Percentiles rank a stretch among this genome's conserved stretches.
Conservation (phyloP, 202 grass and related monocot genomes). For the Cymbopogon flexuosus region DNA sequence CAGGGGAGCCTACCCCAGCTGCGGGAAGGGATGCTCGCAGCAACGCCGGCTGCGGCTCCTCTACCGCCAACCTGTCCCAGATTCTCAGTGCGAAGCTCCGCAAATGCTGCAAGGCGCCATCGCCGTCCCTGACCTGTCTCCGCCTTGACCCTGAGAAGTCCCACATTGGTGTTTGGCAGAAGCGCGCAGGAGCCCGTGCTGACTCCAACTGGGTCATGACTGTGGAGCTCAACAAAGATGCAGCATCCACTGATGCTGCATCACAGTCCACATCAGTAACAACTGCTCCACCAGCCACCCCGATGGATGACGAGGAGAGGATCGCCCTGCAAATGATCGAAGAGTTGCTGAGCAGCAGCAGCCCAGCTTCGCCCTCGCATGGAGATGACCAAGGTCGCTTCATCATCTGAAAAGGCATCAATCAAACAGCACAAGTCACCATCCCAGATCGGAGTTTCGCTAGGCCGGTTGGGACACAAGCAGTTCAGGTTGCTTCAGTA, state of each 20-base stretch:
- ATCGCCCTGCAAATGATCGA: constrained; percentile 98
- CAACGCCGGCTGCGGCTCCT: constrained; percentile 25
- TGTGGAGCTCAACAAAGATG: constrained; percentile 72
- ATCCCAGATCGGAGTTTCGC: constrained; percentile 42
- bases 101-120: constrained; percentile 79
- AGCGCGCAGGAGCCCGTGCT: constrained; percentile 75
- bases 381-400: constrained; percentile 35
- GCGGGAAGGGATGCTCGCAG: constrained; percentile 17
- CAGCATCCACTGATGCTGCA: constrained; percentile 5
- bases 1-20: constrained; percentile 40
- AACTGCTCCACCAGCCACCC: constrained; percentile 33
- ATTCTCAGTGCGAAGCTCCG: constrained; percentile 95
- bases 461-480: constrained; percentile 41
- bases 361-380: constrained; percentile 55
- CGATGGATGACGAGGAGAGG: constrained; percentile 70
- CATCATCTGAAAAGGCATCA: constrained; percentile 50
- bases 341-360: constrained; percentile 72
- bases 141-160: constrained; percentile 90
- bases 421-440: constrained; percentile 35
- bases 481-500: constrained; percentile 46
- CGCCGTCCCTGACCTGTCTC: constrained; percentile 89
- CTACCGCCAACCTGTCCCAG: constrained; percentile 63
- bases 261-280: constrained; percentile 34
- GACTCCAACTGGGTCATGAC: constrained; percentile 99
- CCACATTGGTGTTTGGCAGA: constrained; percentile 98